These are phyloP conservation scores for Phaeodactylum tricornutum DNA, from an alignment of 108 stramenopile species.

Conservation along the genomic window DNA sequence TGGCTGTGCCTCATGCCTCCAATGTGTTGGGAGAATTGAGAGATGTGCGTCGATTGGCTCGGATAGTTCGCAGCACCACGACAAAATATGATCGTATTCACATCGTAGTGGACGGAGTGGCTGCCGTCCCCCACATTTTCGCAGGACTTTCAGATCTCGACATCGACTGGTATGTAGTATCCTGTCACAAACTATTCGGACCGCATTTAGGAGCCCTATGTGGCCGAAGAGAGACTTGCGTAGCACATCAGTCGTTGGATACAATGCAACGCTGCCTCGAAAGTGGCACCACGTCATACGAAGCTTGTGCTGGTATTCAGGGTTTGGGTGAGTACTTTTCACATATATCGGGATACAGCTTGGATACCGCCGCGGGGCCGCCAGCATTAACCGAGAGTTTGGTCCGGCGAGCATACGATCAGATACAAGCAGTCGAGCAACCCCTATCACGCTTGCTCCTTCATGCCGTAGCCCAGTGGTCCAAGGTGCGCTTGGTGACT, in stretches of 20 bases:
- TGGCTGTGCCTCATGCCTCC: slow-evolving; percentile 68
- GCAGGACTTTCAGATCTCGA: slow-evolving; percentile 10
- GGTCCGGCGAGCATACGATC: slow-evolving; percentile 2
- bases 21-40: slow-evolving; percentile 70
- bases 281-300: slow-evolving; percentile 68
- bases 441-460: slow-evolving; percentile 10
- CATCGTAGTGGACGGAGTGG: slow-evolving; percentile 77
- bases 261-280: too few relatives aligned
- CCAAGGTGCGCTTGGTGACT: not conserved
- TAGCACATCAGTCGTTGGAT: too few relatives aligned
- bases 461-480: slow-evolving; percentile 3
- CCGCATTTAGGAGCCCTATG: slow-evolving; percentile 65
- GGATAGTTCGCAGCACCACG: slow-evolving; percentile 13
- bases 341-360: too few relatives aligned
- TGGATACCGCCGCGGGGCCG: slow-evolving; percentile 2
- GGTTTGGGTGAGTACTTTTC: slow-evolving; percentile 49
- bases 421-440: slow-evolving; percentile 10
- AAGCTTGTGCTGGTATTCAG: slow-evolving; percentile 62
- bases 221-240: slow-evolving; percentile 15
- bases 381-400: not conserved
- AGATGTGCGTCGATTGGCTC: slow-evolving; percentile 28
- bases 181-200: slow-evolving; percentile 72
- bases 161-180: slow-evolving; percentile 74
- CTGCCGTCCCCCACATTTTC: slow-evolving; percentile 63
- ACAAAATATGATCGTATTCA: slow-evolving; percentile 4